Evolutionary conservation across 805 yeast genomes (phyloP).

Genomic region (Yamadazyma sp.): DNA sequence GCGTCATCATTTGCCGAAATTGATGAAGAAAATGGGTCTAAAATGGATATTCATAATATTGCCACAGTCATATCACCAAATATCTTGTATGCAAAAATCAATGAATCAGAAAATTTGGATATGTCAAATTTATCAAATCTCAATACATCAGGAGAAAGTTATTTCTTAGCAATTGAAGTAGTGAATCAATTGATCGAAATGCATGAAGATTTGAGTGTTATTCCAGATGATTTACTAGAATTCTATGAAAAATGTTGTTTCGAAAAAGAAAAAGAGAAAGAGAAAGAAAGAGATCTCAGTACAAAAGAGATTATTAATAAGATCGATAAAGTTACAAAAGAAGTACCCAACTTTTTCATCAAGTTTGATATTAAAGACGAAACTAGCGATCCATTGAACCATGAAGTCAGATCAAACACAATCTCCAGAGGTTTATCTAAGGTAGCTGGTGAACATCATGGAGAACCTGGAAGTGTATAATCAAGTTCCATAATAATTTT

Average conservation of each 20-base stretch:
- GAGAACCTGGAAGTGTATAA: conserved; percentile 24
- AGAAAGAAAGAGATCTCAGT: conserved; percentile 17
- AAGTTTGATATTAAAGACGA: conserved; percentile 15
- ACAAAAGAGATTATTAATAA: conserved; percentile 36
- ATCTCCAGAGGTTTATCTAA: conserved; percentile 30
- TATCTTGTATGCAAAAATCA: conserved; percentile 58
- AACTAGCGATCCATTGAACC: conserved; percentile 17
- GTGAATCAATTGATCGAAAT: conserved; percentile 78
- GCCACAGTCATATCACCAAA: conserved; percentile 97
- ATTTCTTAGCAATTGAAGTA: conserved; percentile 88
- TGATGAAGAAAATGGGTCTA: conserved; percentile 81
- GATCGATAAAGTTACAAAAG: conserved; percentile 30
- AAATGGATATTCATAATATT: conserved; percentile 93
- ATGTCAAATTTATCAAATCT: conserved; percentile 8
- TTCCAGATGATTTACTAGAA: conserved; percentile 63
- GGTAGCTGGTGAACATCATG: conserved; percentile 25
- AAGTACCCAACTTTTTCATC: conserved; percentile 28
- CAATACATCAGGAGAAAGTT: conserved; percentile 56
- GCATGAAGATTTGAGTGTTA: conserved; percentile 73
- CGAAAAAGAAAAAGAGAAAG: conserved; percentile 13
- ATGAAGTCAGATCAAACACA: conserved; percentile 27
- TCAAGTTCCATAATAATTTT: neutral
- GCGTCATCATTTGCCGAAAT: conserved; percentile 92
- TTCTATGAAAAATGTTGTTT: conserved; percentile 45
- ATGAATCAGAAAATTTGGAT: conserved; percentile 12